phyloP scores from a whole-genome alignment of 2,329 filamentous ascomycete genomes.

The Blastomyces gilchristii region DNA sequence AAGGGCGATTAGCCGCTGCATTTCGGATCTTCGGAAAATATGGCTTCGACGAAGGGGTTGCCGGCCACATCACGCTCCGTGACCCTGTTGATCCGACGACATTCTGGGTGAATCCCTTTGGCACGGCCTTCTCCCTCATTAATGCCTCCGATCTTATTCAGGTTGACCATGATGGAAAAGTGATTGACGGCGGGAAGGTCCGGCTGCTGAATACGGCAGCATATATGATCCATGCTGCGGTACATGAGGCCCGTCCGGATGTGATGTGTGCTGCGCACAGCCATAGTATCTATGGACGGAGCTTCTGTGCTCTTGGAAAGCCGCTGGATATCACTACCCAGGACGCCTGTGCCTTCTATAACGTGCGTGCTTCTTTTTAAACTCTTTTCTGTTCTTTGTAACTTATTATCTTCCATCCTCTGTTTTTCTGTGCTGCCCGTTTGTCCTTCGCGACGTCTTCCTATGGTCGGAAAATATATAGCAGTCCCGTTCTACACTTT shows the following conservation, averaged over 20 bases:
- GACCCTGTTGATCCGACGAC: conserved; percentile 50
- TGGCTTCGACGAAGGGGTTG: conserved; percentile 51
- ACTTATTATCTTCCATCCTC: not conserved
- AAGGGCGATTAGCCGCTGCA: conserved; percentile 45
- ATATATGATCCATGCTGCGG: conserved; percentile 44
- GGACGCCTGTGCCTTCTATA: conserved; percentile 37
- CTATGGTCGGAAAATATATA: too few species aligned
- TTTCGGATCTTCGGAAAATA: conserved; percentile 51
- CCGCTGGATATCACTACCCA: conserved; percentile 38
- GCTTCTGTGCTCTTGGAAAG: conserved; percentile 34
- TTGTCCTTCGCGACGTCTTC: not conserved
- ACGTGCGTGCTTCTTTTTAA: conserved; percentile 21
- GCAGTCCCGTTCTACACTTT: not conserved
- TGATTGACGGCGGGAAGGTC: conserved; percentile 51
- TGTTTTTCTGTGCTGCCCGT: not conserved
- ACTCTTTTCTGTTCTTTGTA: not conserved
- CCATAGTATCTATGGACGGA: conserved; percentile 44
- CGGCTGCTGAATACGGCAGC: conserved; percentile 39
- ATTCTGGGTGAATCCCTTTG: conserved; percentile 59
- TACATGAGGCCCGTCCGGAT: conserved; percentile 47
- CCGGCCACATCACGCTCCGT: conserved; percentile 53
- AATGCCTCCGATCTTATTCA: conserved; percentile 58
- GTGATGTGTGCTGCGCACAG: conserved; percentile 46
- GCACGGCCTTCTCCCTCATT: conserved; percentile 51
- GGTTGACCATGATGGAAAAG: conserved; percentile 50